phyloP scores from a whole-genome alignment of 768 basidiomycete species.

The Fomitopsis pulvina region DNA sequence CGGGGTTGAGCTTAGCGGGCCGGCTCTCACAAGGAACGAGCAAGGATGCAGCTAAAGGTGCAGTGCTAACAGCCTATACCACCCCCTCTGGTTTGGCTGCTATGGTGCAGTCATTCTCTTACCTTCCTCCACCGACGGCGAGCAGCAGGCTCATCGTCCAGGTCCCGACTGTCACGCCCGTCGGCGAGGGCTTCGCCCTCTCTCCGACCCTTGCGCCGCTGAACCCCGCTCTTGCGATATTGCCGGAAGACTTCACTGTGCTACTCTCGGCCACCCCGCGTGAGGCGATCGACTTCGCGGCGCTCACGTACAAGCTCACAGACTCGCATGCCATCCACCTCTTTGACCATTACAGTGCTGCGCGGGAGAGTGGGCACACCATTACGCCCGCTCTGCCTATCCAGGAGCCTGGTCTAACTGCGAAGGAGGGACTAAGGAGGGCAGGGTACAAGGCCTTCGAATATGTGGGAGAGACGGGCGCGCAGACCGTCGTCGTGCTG shows the following conservation, averaged over 20 bases:
- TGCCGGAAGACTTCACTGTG: constrained; percentile 63
- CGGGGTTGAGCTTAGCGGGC: constrained; percentile 74
- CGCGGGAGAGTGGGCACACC: constrained; percentile 67
- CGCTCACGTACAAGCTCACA: constrained; percentile 65
- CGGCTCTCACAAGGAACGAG: constrained; percentile 76
- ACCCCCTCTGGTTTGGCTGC: constrained; percentile 77
- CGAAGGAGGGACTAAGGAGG: constrained; percentile 44
- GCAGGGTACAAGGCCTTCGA: constrained; percentile 74
- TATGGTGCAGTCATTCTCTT: constrained; percentile 75
- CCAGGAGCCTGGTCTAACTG: constrained; percentile 21
- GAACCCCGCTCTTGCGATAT: constrained; percentile 47
- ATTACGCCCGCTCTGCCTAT: constrained; percentile 33
- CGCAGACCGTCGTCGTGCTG: constrained; percentile 61
- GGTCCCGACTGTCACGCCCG: constrained; percentile 66
- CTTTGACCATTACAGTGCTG: constrained; percentile 79
- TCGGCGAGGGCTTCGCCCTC: constrained; percentile 60
- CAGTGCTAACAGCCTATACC: constrained; percentile 71
- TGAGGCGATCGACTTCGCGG: constrained; percentile 72
- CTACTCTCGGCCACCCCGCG: constrained; percentile 81
- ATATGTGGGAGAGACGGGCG: constrained; percentile 59
- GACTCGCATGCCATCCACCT: constrained; percentile 76
- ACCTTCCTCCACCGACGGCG: constrained; percentile 57
- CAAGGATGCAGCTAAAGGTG: constrained; percentile 50
- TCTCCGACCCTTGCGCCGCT: constrained; percentile 74
- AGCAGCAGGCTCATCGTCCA: constrained; percentile 74